These are phyloP conservation scores for Thermomyces lanuginosus DNA, from an alignment of 2,329 filamentous ascomycete species.

Conservation along the genomic window DNA sequence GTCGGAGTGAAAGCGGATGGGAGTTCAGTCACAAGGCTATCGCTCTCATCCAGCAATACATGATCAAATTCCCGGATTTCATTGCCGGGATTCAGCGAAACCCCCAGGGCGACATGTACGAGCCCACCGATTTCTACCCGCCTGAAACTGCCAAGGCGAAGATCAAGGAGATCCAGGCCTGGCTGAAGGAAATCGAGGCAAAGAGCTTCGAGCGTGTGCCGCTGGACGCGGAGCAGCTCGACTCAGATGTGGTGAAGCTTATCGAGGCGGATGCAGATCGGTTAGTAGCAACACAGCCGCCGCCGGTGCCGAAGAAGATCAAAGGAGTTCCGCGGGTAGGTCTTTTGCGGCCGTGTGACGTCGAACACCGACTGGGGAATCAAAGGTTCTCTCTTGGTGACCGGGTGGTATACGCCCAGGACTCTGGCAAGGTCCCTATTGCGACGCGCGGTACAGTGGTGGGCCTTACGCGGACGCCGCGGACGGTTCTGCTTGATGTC, in stretches of 20 bases:
- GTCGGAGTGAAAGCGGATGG: slow-evolving; percentile 75
- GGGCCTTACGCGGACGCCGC: slow-evolving; percentile 75
- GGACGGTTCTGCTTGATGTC: slow-evolving; percentile 69
- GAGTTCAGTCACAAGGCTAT: slow-evolving; percentile 83
- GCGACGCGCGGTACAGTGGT: slow-evolving; percentile 85
- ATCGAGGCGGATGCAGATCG: slow-evolving; percentile 64
- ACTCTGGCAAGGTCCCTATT: slow-evolving; percentile 88
- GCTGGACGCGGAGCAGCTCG: slow-evolving; percentile 86
- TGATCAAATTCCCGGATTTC: slow-evolving; percentile 88
- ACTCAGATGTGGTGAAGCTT: slow-evolving; percentile 69
- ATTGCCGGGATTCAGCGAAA: slow-evolving; percentile 76
- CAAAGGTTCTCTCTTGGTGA: slow-evolving; percentile 77
- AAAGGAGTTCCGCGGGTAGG: slow-evolving; percentile 71
- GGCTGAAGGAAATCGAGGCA: slow-evolving; percentile 81
- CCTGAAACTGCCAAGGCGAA: slow-evolving; percentile 54
- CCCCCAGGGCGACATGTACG: slow-evolving; percentile 67
- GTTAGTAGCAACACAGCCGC: slow-evolving; percentile 35
- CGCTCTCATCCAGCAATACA: slow-evolving; percentile 67
- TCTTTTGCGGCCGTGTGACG: slow-evolving; percentile 81
- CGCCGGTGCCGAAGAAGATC: slow-evolving; percentile 50
- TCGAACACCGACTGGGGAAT: slow-evolving; percentile 77
- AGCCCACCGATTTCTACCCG: slow-evolving; percentile 74
- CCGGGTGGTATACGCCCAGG: slow-evolving; percentile 79
- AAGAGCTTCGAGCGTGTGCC: slow-evolving; percentile 93
- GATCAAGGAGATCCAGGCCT: slow-evolving; percentile 84